A percentile compares a stretch with the other conserved stretches of the same genome.
Evolutionary conservation across 148 eudicot genomes (phyloP).

Genomic region (Dianthus caryophyllus): DNA sequence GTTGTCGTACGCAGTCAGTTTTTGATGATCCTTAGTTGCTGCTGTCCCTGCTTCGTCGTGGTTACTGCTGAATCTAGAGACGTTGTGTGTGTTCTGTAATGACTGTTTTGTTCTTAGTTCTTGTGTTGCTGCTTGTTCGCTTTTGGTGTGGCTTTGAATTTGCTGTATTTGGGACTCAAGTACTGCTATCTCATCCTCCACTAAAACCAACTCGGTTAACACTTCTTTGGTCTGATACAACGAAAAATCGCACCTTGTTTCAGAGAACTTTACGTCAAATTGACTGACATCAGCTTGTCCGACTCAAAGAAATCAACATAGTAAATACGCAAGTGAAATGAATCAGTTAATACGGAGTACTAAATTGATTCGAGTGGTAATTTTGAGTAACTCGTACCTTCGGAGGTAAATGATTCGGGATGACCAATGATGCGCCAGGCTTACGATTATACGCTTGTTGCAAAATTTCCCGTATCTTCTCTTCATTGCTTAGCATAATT

Average conservation of each 20-base stretch:
- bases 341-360: too few species aligned
- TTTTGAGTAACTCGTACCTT: slow-evolving; percentile 32
- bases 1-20: slow-evolving; percentile 37
- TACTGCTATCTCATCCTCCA: slow-evolving; percentile 65
- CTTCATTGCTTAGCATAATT: slow-evolving; percentile 61
- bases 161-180: slow-evolving; percentile 65
- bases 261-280: too few species aligned
- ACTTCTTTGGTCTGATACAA: slow-evolving; percentile 54
- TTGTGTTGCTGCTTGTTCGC: slow-evolving; percentile 47
- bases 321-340: too few species aligned
- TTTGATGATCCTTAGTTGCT: slow-evolving; percentile 6
- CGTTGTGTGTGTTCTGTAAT: background rate
- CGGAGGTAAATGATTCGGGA: slow-evolving; percentile 56
- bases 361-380: too few species aligned
- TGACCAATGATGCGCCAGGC: slow-evolving; percentile 30
- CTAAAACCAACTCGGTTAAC: slow-evolving; percentile 57
- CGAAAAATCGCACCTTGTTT: background rate
- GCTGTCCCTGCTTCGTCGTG: slow-evolving; percentile 1
- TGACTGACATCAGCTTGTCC: too few species aligned
- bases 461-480: slow-evolving; percentile 55
- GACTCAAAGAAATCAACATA: background rate
- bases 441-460: slow-evolving; percentile 41
- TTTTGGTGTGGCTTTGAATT: slow-evolving; percentile 41
- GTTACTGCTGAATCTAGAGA: too few species aligned
- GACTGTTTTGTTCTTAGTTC: slow-evolving; percentile 15